These are phyloP conservation scores for Keithomyces neogunnii DNA, from an alignment of 2,329 filamentous ascomycete species.

Conservation along the genomic window DNA sequence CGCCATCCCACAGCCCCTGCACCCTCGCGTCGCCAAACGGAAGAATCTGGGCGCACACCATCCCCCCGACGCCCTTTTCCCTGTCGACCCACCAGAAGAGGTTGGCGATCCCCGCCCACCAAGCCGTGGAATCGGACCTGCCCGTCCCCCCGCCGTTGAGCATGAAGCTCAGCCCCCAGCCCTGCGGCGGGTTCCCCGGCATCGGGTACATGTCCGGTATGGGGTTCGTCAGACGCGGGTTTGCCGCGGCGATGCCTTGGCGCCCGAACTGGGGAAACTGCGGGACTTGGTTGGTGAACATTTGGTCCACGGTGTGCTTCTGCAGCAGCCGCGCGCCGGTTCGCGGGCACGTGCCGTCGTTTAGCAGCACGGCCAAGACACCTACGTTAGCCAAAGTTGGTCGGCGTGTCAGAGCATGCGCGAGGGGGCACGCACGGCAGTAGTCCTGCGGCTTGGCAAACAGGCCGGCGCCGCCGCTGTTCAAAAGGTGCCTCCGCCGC, in stretches of 20 bases:
- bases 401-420: constrained; percentile 1
- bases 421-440: constrained; percentile 33
- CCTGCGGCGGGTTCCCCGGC: constrained; percentile 42
- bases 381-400: constrained; percentile 24
- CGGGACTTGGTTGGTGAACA: constrained; percentile 58
- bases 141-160: constrained; percentile 43
- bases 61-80: constrained; percentile 43
- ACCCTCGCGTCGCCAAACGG: constrained; percentile 39
- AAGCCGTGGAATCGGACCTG: constrained; percentile 38
- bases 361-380: constrained; percentile 53
- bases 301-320: constrained; percentile 48
- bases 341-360: constrained; percentile 51
- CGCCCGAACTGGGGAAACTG: constrained; percentile 44
- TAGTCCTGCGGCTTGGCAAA: constrained; percentile 55
- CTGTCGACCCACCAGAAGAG: constrained; percentile 56
- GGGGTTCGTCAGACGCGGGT: constrained; percentile 38
- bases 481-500: constrained; percentile 37
- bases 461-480: constrained; percentile 53
- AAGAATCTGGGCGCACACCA: constrained; percentile 41
- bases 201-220: constrained; percentile 42
- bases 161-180: constrained; percentile 56
- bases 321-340: constrained; percentile 47
- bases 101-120: constrained; percentile 54
- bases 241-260: constrained; percentile 33
- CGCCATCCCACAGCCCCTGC: constrained; percentile 27